Conservation (phyloP, 2,329 filamentous ascomycete species). For the Coniochaeta sp. region DNA sequence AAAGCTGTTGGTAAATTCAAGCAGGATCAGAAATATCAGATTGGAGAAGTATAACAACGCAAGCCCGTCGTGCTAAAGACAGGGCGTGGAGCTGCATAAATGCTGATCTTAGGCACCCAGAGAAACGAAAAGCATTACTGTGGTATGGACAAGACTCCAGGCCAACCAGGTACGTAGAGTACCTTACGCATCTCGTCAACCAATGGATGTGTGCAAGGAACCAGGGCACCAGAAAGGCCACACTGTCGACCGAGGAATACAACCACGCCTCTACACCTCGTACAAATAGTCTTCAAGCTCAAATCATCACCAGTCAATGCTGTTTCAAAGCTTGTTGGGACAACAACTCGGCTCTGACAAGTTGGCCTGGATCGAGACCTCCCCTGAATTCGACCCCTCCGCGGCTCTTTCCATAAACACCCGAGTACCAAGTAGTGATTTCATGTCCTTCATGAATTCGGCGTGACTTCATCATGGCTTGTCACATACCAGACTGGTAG, state of each 20-base stretch:
- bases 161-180: too few species aligned
- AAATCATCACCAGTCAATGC: not conserved
- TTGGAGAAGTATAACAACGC: not conserved
- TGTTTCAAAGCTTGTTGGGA: not conserved
- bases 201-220: not conserved
- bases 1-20: too few species aligned
- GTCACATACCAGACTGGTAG: not conserved
- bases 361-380: not conserved
- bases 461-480: not conserved
- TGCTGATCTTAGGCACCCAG: too few species aligned
- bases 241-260: too few species aligned
- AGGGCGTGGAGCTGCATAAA: not conserved
- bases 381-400: not conserved
- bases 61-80: not conserved
- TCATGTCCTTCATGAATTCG: not conserved
- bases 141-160: too few species aligned
- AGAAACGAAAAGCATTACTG: too few species aligned
- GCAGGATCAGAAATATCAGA: not conserved
- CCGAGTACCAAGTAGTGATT: not conserved
- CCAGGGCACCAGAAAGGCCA: not conserved
- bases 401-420: not conserved
- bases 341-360: not conserved
- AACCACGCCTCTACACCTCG: too few species aligned
- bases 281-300: not conserved
- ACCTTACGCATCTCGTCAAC: not conserved